phyloP scores from a whole-genome alignment of 495 filamentous ascomycete species.

The Pyrenopolyporus hunteri region DNA sequence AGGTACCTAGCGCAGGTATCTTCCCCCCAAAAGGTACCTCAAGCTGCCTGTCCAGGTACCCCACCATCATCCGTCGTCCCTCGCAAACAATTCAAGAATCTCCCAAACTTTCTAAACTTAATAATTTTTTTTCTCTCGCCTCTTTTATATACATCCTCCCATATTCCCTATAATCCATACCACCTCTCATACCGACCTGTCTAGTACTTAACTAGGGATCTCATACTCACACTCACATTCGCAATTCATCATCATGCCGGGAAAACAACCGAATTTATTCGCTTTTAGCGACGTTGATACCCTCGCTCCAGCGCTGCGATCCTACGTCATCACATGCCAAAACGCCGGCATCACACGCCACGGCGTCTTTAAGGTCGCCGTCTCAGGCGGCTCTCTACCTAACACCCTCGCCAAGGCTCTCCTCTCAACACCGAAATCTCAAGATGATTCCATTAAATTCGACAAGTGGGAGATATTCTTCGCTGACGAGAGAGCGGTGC shows the following conservation, averaged over 20 bases:
- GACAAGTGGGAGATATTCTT: conserved; percentile 97
- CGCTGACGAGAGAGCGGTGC: conserved; percentile 94
- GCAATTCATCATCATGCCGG: conserved; percentile 57
- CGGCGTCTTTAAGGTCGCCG: conserved; percentile 82
- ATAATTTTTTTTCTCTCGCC: conserved; percentile 1
- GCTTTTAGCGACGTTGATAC: conserved; percentile 70
- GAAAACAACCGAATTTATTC: conserved; percentile 82
- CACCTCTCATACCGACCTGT: conserved; percentile 3
- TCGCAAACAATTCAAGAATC: conserved; percentile 19
- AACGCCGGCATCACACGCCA: conserved; percentile 80
- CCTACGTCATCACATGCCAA: conserved; percentile 81
- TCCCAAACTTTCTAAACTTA: too few relatives aligned
- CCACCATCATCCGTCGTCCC: conserved; percentile 14
- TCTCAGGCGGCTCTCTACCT: conserved; percentile 94
- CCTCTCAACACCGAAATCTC: conserved; percentile 63
- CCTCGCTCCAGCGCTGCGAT: conserved; percentile 75
- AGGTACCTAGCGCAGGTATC: neutral
- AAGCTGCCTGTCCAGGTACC: conserved; percentile 10
- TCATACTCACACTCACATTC: neutral
- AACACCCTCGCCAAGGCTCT: conserved; percentile 81
- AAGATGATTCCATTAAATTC: conserved; percentile 73
- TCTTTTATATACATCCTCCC: neutral
- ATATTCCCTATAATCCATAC: neutral
- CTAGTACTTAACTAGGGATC: neutral
- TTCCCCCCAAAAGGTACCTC: neutral